phyloP scores from a whole-genome alignment of 2,329 filamentous ascomycete genomes.

The Aureobasidium leucospermi region DNA sequence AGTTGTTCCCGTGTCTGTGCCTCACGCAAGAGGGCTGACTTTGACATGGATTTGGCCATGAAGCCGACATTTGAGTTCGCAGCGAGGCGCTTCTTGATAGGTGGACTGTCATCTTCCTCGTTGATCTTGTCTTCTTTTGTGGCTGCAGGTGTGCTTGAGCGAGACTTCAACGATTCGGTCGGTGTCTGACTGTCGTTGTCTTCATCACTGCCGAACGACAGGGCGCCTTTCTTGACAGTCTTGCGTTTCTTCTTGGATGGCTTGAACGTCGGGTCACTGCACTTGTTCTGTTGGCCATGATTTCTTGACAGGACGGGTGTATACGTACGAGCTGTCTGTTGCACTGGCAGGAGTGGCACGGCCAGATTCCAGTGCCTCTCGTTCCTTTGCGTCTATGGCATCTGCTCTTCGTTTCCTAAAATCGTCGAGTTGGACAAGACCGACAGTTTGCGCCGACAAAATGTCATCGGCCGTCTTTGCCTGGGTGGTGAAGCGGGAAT shows the following conservation, averaged over 20 bases:
- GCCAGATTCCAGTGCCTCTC: conserved; percentile 9
- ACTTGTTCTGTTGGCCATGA: conserved; percentile 48
- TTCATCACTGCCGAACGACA: conserved; percentile 64
- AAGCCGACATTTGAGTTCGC: conserved; percentile 55
- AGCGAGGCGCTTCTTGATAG: conserved; percentile 48
- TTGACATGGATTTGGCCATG: conserved; percentile 70
- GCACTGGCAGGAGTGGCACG: conserved; percentile 46
- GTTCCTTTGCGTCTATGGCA: conserved; percentile 71
- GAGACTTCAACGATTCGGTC: background rate
- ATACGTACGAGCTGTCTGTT: conserved; percentile 41
- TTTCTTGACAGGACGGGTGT: conserved; percentile 19
- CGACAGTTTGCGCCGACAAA: conserved; percentile 79
- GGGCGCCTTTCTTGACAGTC: conserved; percentile 48
- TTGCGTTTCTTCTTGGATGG: conserved; percentile 53
- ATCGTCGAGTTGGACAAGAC: conserved; percentile 83
- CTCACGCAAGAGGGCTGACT: conserved; percentile 68
- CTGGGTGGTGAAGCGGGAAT: conserved; percentile 64
- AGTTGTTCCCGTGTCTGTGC: conserved; percentile 67
- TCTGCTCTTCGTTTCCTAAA: conserved; percentile 94
- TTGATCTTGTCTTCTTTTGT: background rate
- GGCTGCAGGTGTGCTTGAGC: conserved; percentile 4
- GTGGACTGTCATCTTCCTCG: conserved; percentile 20
- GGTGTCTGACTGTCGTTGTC: conserved; percentile 26
- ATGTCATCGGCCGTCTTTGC: conserved; percentile 71
- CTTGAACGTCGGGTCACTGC: conserved; percentile 47